Percentiles rank a stretch among this genome's conserved stretches.
Evolutionary conservation across 2,329 filamentous ascomycete genomes (phyloP).

Genomic region (Botrytis deweyae): DNA sequence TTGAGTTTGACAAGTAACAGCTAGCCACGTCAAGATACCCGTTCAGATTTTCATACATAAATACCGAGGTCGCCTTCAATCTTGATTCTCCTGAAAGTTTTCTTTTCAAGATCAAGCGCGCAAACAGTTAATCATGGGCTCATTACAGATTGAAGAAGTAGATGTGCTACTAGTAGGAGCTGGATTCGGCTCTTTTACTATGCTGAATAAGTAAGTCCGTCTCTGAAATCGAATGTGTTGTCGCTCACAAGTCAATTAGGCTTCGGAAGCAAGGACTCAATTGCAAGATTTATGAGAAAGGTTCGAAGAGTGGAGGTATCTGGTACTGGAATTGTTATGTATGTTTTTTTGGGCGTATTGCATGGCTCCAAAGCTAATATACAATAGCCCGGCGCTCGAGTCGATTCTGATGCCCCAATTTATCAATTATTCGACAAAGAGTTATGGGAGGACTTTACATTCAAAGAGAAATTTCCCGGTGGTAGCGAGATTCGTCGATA

Average conservation of each 20-base stretch:
- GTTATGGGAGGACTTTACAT: conserved; percentile 55
- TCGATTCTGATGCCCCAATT: conserved; percentile 46
- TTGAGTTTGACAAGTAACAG: not conserved
- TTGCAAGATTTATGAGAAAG: conserved; percentile 53
- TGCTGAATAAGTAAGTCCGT: conserved; percentile 39
- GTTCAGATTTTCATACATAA: not conserved
- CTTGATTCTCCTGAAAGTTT: no score
- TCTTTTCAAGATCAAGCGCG: not conserved
- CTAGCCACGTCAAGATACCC: not conserved
- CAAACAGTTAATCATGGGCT: conserved; percentile 13
- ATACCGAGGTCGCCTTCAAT: not conserved
- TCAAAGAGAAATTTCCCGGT: conserved; percentile 52
- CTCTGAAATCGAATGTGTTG: conserved; percentile 36
- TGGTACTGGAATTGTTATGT: conserved; percentile 48
- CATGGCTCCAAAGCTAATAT: conserved; percentile 15
- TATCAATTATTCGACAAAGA: conserved; percentile 48
- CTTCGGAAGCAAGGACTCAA: conserved; percentile 49
- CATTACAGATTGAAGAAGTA: conserved; percentile 39
- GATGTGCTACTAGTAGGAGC: conserved; percentile 37
- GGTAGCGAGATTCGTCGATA: conserved; percentile 55
- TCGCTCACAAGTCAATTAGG: conserved; percentile 34
- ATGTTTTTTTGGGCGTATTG: conserved; percentile 35
- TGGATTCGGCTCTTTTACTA: conserved; percentile 37
- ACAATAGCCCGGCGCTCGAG: conserved; percentile 44
- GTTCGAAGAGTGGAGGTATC: conserved; percentile 50